phyloP scores from a whole-genome alignment of 768 basidiomycete species.

The Termitomyces sp. region DNA sequence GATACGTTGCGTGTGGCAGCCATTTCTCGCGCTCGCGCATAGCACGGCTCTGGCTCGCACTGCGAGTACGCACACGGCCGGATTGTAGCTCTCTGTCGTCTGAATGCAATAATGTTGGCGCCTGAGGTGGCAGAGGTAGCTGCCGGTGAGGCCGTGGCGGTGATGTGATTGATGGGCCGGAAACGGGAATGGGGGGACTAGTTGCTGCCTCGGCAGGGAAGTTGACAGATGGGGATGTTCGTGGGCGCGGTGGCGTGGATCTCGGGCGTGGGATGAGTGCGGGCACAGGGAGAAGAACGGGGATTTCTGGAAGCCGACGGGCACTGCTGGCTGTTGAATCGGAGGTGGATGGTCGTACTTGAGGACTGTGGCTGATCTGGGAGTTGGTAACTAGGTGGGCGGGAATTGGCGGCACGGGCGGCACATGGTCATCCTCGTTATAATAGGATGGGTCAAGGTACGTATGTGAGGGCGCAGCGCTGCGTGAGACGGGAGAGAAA shows the following conservation, averaged over 20 bases:
- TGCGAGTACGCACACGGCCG: conserved; percentile 11
- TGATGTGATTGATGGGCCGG: background rate
- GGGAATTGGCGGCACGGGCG: conserved; percentile 34
- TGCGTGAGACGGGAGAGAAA: conserved; percentile 32
- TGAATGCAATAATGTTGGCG: background rate
- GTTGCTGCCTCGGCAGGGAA: background rate
- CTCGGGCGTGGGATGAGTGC: conserved; percentile 13
- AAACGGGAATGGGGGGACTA: background rate
- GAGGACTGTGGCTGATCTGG: conserved; percentile 1
- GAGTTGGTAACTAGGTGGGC: conserved; percentile 17
- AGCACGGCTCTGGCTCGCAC: conserved; percentile 10
- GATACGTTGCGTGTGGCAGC: conserved; percentile 17
- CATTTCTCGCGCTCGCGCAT: conserved; percentile 10
- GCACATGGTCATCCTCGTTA: conserved; percentile 18
- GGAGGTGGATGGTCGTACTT: conserved; percentile 9
- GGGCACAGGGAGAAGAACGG: conserved; percentile 11
- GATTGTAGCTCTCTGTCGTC: background rate
- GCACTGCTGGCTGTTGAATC: conserved; percentile 6
- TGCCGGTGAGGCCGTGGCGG: conserved; percentile 8
- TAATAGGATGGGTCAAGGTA: conserved; percentile 39
- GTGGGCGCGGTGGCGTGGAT: conserved; percentile 19
- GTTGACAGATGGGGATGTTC: conserved; percentile 6
- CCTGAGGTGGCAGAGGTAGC: conserved; percentile 8
- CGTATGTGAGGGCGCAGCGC: conserved; percentile 38
- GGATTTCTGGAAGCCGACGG: conserved; percentile 18